Evolutionary conservation across 129 eudicot genomes (phyloP).

Genomic region (Saussurea involucrata): DNA sequence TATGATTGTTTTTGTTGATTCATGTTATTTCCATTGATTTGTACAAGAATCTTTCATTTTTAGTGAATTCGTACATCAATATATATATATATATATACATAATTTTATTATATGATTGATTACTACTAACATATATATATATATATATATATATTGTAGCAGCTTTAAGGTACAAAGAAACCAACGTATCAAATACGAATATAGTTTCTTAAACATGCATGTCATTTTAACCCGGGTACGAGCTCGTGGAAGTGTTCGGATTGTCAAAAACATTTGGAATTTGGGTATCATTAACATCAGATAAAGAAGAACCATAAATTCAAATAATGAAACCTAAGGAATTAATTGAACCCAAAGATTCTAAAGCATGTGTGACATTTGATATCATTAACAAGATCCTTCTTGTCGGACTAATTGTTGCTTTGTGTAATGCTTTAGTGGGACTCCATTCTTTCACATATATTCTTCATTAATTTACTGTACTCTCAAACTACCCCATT

Average conservation of each 20-base stretch:
- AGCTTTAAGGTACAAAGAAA: slow-evolving; percentile 1
- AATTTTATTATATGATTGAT: no score
- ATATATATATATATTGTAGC: slow-evolving; percentile 1
- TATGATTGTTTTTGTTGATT: no score
- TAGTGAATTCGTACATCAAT: no score
- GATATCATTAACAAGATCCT: slow-evolving; percentile 18
- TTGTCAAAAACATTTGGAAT: background rate
- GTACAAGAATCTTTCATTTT: no score
- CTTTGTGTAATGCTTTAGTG: slow-evolving; percentile 8
- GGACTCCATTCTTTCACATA: background rate
- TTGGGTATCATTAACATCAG: background rate
- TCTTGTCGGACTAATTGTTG: slow-evolving; percentile 20
- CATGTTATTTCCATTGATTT: no score
- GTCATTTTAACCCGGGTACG: background rate
- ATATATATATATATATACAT: no score
- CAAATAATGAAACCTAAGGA: background rate
- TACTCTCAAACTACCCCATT: background rate
- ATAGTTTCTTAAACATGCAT: background rate
- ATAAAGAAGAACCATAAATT: background rate
- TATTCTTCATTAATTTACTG: background rate
- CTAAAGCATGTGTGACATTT: slow-evolving; percentile 15
- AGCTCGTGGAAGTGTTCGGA: background rate
- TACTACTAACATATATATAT: background rate
- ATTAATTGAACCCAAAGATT: background rate
- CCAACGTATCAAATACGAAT: background rate